Percentiles rank a stretch among this genome's conserved stretches.
Evolutionary conservation across 225 moss, liverwort and hornwort species (phyloP).

Genomic region (Antitrichia curtipendula): DNA sequence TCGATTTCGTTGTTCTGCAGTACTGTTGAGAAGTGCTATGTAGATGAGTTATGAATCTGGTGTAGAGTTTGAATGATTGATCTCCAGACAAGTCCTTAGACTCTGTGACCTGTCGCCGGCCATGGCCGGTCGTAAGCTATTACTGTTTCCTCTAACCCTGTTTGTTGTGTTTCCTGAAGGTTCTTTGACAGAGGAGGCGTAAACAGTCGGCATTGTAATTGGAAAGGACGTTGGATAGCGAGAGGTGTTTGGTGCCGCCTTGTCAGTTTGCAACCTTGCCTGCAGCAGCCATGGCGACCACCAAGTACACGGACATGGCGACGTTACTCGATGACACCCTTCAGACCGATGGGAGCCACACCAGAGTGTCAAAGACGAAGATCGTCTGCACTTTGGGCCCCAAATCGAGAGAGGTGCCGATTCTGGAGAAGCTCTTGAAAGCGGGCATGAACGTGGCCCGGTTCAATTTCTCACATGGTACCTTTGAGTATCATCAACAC

Average conservation of each 20-base stretch:
- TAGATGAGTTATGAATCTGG: background rate
- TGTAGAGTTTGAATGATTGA: background rate
- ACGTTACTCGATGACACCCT: conserved; percentile 12
- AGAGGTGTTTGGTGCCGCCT: background rate
- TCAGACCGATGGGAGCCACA: conserved; percentile 14
- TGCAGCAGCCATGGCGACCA: conserved; percentile 32
- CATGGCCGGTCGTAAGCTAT: background rate
- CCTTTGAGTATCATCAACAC: conserved; percentile 82
- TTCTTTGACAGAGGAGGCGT: background rate
- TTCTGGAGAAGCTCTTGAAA: conserved; percentile 69
- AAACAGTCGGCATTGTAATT: background rate
- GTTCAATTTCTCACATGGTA: conserved; percentile 91
- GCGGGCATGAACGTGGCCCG: conserved; percentile 94
- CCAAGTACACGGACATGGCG: conserved; percentile 23
- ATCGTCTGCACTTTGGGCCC: conserved; percentile 92
- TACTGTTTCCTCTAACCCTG: background rate
- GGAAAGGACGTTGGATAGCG: background rate
- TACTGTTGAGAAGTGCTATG: background rate
- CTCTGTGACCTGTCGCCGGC: background rate
- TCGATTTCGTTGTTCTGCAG: background rate
- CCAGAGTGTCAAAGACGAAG: conserved; percentile 58
- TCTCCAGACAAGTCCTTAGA: background rate
- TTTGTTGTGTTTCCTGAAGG: background rate
- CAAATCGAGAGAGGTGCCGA: conserved; percentile 68
- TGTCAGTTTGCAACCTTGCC: background rate